phyloP scores from a whole-genome alignment of 2,329 filamentous ascomycete genomes.

The Amylocarpus encephaloides region DNA sequence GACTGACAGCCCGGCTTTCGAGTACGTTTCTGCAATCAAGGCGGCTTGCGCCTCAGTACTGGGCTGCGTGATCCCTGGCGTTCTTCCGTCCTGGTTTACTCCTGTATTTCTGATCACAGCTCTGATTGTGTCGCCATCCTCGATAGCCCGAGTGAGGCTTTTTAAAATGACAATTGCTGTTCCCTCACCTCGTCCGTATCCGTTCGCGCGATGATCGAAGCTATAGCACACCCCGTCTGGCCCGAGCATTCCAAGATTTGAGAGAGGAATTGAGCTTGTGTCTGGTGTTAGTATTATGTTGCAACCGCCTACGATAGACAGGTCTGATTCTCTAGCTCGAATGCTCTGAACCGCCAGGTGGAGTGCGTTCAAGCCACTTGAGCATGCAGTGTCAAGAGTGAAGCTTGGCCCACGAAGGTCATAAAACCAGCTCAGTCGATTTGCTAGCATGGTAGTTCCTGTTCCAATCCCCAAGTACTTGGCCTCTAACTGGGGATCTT shows the following conservation, averaged over 20 bases:
- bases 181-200: slow-evolving; percentile 42
- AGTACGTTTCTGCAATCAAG: slow-evolving; percentile 8
- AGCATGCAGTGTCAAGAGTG: slow-evolving; percentile 52
- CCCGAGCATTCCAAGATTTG: slow-evolving; percentile 4
- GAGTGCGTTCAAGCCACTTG: slow-evolving; percentile 46
- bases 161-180: slow-evolving; percentile 37
- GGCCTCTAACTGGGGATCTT: not conserved
- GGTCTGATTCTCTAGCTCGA: slow-evolving; percentile 27
- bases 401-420: slow-evolving; percentile 45
- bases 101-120: slow-evolving; percentile 37
- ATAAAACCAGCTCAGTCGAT: slow-evolving; percentile 50
- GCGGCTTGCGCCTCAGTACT: slow-evolving; percentile 37
- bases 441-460: slow-evolving; percentile 39
- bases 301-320: slow-evolving; percentile 7
- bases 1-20: not conserved
- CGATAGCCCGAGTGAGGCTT: slow-evolving; percentile 33
- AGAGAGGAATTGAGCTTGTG: not conserved
- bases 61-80: slow-evolving; percentile 38
- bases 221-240: slow-evolving; percentile 15
- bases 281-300: slow-evolving; percentile 9
- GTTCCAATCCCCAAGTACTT: slow-evolving; percentile 23
- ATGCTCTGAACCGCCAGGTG: slow-evolving; percentile 48
- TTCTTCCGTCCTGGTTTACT: slow-evolving; percentile 39
- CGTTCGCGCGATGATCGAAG: slow-evolving; percentile 37
- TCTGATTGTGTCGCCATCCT: slow-evolving; percentile 36